A percentile compares a stretch with the other conserved stretches of the same genome.
These are phyloP conservation scores for Candida quercuum DNA, from an alignment of 805 yeast species.

Conservation along the genomic window DNA sequence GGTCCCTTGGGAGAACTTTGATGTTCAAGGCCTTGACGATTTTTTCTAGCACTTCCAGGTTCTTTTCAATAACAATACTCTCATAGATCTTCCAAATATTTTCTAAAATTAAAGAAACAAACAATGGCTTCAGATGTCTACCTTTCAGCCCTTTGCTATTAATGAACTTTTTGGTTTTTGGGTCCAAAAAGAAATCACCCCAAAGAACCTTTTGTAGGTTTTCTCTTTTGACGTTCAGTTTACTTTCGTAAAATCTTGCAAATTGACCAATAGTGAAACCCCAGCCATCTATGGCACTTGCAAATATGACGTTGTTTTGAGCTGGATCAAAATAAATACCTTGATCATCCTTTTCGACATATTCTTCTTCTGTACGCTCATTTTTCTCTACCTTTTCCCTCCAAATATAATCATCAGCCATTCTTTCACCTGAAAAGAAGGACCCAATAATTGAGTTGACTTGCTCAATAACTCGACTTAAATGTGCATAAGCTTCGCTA, in stretches of 20 bases:
- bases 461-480: constrained; percentile 78
- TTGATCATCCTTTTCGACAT: constrained; percentile 70
- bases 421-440: constrained; percentile 86
- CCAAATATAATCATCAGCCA: constrained; percentile 80
- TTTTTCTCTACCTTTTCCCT: constrained; percentile 54
- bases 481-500: constrained; percentile 76
- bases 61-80: constrained; percentile 55
- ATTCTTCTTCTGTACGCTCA: constrained; percentile 41
- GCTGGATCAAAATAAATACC: constrained; percentile 86
- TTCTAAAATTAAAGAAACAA: constrained; percentile 82
- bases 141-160: constrained; percentile 61
- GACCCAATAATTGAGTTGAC: constrained; percentile 94
- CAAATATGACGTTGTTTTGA: constrained; percentile 83
- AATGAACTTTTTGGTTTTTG: constrained; percentile 80
- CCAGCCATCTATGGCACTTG: constrained; percentile 95
- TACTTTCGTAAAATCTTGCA: constrained; percentile 78
- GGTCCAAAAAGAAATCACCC: constrained; percentile 91
- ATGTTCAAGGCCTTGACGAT: constrained; percentile 68
- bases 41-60: constrained; percentile 67
- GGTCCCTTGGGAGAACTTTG: constrained; percentile 66
- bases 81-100: constrained; percentile 91
- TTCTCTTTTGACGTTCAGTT: constrained; percentile 76
- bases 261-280: constrained; percentile 90
- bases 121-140: constrained; percentile 65
- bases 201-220: constrained; percentile 82